Percentiles rank a stretch among this genome's conserved stretches.
phyloP scores from a whole-genome alignment of 2,329 filamentous ascomycete genomes.

The Sclerotinia nivalis region DNA sequence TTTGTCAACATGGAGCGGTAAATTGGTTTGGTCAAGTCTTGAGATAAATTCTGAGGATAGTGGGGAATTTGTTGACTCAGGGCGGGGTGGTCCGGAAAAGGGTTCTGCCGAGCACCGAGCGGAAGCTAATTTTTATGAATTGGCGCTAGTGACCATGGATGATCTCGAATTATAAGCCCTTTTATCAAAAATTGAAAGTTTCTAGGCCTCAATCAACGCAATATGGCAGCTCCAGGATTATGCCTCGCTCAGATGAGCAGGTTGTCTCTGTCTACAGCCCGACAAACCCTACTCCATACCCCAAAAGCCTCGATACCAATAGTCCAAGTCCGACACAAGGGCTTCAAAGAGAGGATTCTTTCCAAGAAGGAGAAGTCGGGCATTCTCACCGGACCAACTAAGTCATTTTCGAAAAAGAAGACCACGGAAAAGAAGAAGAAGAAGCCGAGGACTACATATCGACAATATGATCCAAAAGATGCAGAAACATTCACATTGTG shows the following conservation, averaged over 20 bases:
- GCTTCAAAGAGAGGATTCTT: constrained; percentile 27
- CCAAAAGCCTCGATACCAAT: constrained; percentile 33
- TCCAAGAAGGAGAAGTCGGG: constrained; percentile 32
- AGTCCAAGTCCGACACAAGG: constrained; percentile 28
- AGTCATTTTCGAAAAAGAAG: constrained; percentile 40
- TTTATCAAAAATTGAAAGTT: neutral
- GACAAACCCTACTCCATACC: constrained; percentile 23
- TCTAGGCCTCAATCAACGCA: constrained; percentile 23
- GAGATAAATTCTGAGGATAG: constrained; percentile 28
- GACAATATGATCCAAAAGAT: constrained; percentile 42
- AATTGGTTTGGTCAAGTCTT: constrained; percentile 8
- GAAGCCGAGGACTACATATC: constrained; percentile 40
- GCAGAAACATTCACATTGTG: constrained; percentile 74
- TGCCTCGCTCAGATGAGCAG: constrained; percentile 42
- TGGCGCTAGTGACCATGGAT: constrained; percentile 17
- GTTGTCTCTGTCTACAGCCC: constrained; percentile 30
- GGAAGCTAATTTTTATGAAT: constrained; percentile 16
- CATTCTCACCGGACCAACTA: constrained; percentile 23
- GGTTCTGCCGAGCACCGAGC: constrained; percentile 26
- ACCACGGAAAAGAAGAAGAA: constrained; percentile 40
- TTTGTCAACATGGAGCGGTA: constrained; percentile 12
- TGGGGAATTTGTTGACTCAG: constrained; percentile 24
- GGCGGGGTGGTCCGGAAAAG: constrained; percentile 21
- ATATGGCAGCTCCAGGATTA: constrained; percentile 38
- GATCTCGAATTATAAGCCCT: constrained; percentile 16